These are phyloP conservation scores for Trichoderma gamsii DNA, from an alignment of 495 filamentous ascomycete genomes.

Conservation along the genomic window DNA sequence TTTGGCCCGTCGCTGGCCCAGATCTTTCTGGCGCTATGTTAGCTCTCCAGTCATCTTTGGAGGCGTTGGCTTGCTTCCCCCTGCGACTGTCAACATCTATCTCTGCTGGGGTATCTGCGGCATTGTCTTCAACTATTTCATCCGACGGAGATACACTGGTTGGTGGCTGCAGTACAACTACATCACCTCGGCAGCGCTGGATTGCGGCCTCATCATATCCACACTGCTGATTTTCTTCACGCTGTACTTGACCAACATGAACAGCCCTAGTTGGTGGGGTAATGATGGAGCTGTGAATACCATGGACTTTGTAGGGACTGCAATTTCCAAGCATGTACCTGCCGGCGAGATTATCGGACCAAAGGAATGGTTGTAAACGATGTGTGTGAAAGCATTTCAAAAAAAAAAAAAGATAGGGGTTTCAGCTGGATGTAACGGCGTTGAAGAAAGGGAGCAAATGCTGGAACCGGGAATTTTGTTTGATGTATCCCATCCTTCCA, in stretches of 20 bases:
- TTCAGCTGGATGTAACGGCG: conserved; percentile 1
- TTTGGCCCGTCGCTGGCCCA: conserved; percentile 53
- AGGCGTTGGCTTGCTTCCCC: conserved; percentile 55
- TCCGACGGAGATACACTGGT: conserved; percentile 54
- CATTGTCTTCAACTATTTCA: conserved; percentile 58
- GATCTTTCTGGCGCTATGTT: conserved; percentile 50
- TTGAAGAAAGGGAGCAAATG: neutral
- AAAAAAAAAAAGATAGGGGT: neutral
- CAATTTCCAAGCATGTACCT: conserved; percentile 30
- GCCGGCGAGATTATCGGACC: conserved; percentile 44
- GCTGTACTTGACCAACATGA: conserved; percentile 47
- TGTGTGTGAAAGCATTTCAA: neutral
- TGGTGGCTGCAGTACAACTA: conserved; percentile 82
- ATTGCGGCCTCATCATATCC: conserved; percentile 58
- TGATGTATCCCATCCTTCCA: neutral
- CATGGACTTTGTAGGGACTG: conserved; percentile 30
- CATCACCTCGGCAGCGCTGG: conserved; percentile 64
- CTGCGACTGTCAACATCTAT: conserved; percentile 61
- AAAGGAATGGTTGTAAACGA: conserved; percentile 32
- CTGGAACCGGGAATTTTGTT: neutral
- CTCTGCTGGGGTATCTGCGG: conserved; percentile 65
- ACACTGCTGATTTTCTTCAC: conserved; percentile 69
- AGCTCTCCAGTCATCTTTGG: conserved; percentile 65
- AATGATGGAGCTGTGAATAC: conserved; percentile 42
- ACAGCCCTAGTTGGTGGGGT: conserved; percentile 61